Evolutionary conservation across 345 rosid genomes (phyloP).

Genomic region (Hypericum perforatum): DNA sequence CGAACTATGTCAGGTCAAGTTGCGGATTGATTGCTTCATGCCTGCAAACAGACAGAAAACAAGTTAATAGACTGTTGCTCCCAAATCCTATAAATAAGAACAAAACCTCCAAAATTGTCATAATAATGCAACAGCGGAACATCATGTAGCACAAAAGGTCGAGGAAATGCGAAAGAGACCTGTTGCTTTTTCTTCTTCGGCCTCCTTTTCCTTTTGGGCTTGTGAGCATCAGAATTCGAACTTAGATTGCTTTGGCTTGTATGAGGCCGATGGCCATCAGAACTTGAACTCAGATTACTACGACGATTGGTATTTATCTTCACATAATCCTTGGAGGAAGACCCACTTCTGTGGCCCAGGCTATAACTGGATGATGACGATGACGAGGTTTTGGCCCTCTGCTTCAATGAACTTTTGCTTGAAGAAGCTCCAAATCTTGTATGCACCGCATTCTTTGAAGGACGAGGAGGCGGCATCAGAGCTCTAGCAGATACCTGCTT

Average conservation of each 20-base stretch:
- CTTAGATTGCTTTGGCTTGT: constrained; percentile 26
- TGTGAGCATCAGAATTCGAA: constrained; percentile 87
- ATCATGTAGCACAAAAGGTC: no score
- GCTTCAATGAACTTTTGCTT: constrained; percentile 38
- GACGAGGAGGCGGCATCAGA: constrained; percentile 90
- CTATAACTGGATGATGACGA: constrained; percentile 51
- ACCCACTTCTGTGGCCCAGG: constrained; percentile 49
- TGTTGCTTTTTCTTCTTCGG: constrained; percentile 70
- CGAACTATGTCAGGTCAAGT: no score
- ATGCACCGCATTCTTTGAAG: constrained; percentile 33
- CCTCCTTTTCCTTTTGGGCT: constrained; percentile 89
- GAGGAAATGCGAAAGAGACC: background rate
- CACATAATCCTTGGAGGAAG: constrained; percentile 42
- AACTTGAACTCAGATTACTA: constrained; percentile 86
- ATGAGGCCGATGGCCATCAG: constrained; percentile 76
- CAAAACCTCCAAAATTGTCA: no score
- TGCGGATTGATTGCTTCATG: no score
- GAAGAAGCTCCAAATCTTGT: constrained; percentile 56
- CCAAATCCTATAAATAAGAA: no score
- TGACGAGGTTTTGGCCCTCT: constrained; percentile 46
- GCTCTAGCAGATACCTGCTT: constrained; percentile 73
- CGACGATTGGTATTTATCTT: constrained; percentile 57
- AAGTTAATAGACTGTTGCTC: no score
- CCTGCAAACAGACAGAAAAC: no score
- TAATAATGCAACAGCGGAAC: no score